phyloP scores from a whole-genome alignment of 1,284 basidiomycete species.

The Ceraceosorus guamensis region DNA sequence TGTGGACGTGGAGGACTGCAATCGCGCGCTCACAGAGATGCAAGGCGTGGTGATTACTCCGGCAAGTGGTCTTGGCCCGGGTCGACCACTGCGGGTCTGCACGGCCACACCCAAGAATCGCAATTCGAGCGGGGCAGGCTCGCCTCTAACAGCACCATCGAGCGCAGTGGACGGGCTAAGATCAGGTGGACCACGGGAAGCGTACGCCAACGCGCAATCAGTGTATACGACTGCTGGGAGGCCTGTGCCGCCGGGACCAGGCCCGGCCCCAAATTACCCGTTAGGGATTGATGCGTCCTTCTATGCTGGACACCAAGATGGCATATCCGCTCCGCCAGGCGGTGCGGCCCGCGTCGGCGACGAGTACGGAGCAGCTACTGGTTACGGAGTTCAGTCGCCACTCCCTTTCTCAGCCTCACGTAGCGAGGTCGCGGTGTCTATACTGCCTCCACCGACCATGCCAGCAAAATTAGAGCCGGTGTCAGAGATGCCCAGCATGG shows the following conservation, averaged over 20 bases:
- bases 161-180: neutral
- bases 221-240: too few relatives aligned
- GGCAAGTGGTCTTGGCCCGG: conserved; percentile 23
- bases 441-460: neutral
- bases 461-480: neutral
- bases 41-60: conserved; percentile 28
- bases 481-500: neutral
- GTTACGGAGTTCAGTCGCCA: too few relatives aligned
- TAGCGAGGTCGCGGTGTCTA: too few relatives aligned
- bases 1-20: conserved; percentile 27
- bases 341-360: too few relatives aligned
- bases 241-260: neutral
- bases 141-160: neutral
- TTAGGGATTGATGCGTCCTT: neutral
- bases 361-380: neutral
- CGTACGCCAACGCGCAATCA: neutral
- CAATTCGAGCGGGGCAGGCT: neutral
- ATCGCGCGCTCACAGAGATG: conserved; percentile 45
- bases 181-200: neutral
- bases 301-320: neutral
- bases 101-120: conserved; percentile 39
- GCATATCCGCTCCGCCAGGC: neutral
- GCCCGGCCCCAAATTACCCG: neutral
- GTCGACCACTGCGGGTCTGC: conserved; percentile 35
- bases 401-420: too few relatives aligned